These are phyloP conservation scores for Monosporascus sp. DNA, from an alignment of 2,329 filamentous ascomycete genomes.

Conservation along the genomic window DNA sequence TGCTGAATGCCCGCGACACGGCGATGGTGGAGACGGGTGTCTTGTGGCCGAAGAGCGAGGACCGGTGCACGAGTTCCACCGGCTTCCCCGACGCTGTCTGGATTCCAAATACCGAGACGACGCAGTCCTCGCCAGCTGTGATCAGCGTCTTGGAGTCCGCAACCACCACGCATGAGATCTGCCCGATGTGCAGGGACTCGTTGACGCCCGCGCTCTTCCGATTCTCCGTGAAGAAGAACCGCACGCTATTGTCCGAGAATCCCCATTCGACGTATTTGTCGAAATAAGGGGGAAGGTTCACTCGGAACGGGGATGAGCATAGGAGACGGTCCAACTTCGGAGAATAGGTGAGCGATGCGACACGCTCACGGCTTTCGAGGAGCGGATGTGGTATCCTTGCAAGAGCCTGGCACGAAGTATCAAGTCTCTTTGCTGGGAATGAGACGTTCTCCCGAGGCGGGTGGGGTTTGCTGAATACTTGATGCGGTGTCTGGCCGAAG, in stretches of 20 bases:
- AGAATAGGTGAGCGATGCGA: constrained; percentile 74
- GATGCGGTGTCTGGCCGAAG: constrained; percentile 94
- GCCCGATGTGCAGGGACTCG: constrained; percentile 89
- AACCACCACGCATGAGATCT: constrained; percentile 78
- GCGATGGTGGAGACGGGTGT: constrained; percentile 76
- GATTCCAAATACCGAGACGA: constrained; percentile 79
- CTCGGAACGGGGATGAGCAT: constrained; percentile 75
- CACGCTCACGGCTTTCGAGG: constrained; percentile 70
- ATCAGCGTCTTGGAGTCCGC: constrained; percentile 87
- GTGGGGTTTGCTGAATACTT: constrained; percentile 83
- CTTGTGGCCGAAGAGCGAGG: constrained; percentile 86
- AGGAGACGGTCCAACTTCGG: constrained; percentile 77
- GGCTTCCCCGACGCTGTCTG: constrained; percentile 57
- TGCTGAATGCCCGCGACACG: constrained; percentile 82
- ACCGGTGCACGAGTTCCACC: constrained; percentile 73
- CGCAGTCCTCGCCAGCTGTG: constrained; percentile 88
- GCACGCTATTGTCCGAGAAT: constrained; percentile 85
- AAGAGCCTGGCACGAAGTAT: constrained; percentile 71
- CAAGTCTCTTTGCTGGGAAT: constrained; percentile 64
- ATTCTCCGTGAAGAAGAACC: constrained; percentile 82
- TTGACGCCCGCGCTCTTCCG: constrained; percentile 81
- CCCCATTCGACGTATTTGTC: constrained; percentile 96
- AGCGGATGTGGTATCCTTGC: constrained; percentile 75
- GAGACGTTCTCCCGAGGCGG: constrained; percentile 66
- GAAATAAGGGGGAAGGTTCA: constrained; percentile 81